Conservation (phyloP, 257 asterid species). For the Gentiana macrophylla region DNA sequence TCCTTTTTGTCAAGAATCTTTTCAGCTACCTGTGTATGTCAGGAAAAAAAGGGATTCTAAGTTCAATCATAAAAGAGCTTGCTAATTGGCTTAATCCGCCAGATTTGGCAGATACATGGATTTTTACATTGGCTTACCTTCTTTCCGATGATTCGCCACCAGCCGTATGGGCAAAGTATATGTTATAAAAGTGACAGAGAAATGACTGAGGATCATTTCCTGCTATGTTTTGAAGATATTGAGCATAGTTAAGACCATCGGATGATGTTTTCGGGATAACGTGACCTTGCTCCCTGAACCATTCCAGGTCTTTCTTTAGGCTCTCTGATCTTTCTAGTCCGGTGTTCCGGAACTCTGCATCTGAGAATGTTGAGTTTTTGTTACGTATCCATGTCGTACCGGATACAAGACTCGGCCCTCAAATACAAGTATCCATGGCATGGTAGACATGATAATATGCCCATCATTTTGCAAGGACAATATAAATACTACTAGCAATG, state of each 20-base stretch:
- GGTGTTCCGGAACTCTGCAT: constrained; percentile 81
- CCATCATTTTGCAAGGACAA: no score
- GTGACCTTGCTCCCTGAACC: constrained; percentile 80
- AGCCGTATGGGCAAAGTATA: constrained; percentile 91
- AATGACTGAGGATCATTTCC: background rate
- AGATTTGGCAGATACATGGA: no score
- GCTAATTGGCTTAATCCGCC: no score
- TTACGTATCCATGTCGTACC: no score
- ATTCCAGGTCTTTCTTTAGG: constrained; percentile 73
- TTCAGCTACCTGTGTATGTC: constrained; percentile 50
- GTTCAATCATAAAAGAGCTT: background rate
- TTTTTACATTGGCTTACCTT: constrained; percentile 35
- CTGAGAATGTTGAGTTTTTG: constrained; percentile 19
- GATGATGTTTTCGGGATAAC: constrained; percentile 70
- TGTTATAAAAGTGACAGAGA: constrained; percentile 62
- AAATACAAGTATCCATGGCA: no score
- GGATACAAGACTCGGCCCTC: no score
- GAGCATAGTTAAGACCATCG: constrained; percentile 59
- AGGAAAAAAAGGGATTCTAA: background rate
- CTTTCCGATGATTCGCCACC: constrained; percentile 97
- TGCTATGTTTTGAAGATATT: constrained; percentile 23
- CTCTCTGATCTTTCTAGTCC: constrained; percentile 79
- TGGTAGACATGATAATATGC: no score
- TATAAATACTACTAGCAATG: no score
- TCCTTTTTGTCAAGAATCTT: constrained; percentile 58